Base-by-base conservation (phyloP, 2,329 filamentous ascomycete species). In the Colletotrichum lupini region DNA sequence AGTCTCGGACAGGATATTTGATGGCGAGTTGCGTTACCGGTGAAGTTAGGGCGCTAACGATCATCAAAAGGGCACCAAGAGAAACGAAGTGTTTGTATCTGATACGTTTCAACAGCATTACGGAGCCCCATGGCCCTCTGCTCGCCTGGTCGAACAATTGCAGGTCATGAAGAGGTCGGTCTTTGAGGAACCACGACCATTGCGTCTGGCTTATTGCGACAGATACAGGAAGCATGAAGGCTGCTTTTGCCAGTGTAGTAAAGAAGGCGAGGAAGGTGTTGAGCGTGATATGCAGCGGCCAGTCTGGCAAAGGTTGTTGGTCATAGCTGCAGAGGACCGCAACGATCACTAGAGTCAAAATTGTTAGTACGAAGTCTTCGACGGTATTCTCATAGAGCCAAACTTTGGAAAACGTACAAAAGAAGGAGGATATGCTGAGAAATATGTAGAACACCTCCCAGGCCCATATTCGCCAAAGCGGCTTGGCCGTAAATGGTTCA, bases 191-290 rank as follows among this genome's bases (percentile, higher is more conserved):
- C 74, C 74, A 76, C 2, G 49, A 68, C 75, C 74, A 76, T 52
- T 75, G 62, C 30, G 56, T 22, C 55, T 75, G 74, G 49, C 74
- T 68, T 28, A 76, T 76, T 46, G 68, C 63, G 28, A 68, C 55
- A 7, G 61, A 58, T 6, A 76, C 62, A 1, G 72, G 68, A 9
- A 70, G 16, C 65, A 76, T 68, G 30, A 76, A 68, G 3, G 72
- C 69, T 0, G 70, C 68, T 22, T 75, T 75, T 35, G 68, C n/a
- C 5, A 70, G 46, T 22, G 72, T 74, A 5, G 74, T 65, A 24
- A 74, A 59, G 30, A 76, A 58, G 5, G 73, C 74, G 0, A 76
- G 63, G 26, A 76, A 75, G 1, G 75, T 71, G 58, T 76, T 76
- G n/a, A 76, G 65, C 3, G 61, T 76, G 37, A 74, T 63, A 14